Base-by-base conservation (phyloP, 2,329 filamentous ascomycete genomes). In the Aspergillus tamarii region DNA sequence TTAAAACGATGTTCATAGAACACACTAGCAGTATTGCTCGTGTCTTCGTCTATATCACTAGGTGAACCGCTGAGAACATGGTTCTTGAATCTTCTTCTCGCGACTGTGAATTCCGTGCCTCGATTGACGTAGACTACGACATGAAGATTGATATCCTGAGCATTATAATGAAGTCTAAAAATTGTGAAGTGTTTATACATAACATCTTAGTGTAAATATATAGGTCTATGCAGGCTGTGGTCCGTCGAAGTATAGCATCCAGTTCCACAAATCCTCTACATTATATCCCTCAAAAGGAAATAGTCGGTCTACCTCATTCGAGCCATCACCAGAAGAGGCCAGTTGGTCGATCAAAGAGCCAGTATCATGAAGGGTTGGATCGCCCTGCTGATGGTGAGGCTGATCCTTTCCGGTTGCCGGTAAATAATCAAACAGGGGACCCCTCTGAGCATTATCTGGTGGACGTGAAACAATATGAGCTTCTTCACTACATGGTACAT, bases 201-300 rank as follows among this genome's bases (percentile, higher is more conserved):
- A 41, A 41, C 36, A 19, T 8, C 36, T 41, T 19, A 16, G 7
- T 8, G 19, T 3, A 9, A 41, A 19, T 8, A 41, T 2, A 4
- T 3, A n/a, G 1, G 39, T 41, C 39, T 41, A 41, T 41, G 39
- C 39, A 41, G 39, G 16, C 39, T 41, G 39, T 10, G 39, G 39
- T 41, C 50, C n/a, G 57, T 70, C 68, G 30, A 66, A 66, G 45
- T 63, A 67, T 32, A 69, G 50, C 67, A 70, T 70, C 68, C 68
- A 70, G 41, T 70, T 67, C 68, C 68, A 70, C 41, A 70, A 50
- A n/a, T 70, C 67, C 23, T 68, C 67, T 3, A 70, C 67, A 59
- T 70, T 69, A 14, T 64, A 70, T 2, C 67, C 67, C 16, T 69
- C 68, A 23, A 70, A 70, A 0, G 68, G 67, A 46, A 63, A 69